Evolutionary conservation across 2,329 filamentous ascomycete genomes (phyloP), one percentile per base, ranked within the genome.

Genomic region (Lecanicillium sp.): DNA sequence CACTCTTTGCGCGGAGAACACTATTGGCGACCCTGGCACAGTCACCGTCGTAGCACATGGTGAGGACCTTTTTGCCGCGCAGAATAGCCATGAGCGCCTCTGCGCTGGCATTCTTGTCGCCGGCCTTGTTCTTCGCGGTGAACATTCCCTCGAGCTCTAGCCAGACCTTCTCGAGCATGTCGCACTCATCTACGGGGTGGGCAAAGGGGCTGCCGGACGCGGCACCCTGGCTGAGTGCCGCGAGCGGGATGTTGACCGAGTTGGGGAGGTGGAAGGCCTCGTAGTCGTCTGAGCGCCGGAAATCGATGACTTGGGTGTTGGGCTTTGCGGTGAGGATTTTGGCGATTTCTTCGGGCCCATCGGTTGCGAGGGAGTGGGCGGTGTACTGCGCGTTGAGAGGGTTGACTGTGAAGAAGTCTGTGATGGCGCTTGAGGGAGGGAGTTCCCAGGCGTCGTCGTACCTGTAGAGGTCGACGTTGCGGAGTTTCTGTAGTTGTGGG

Each of bases 361-460:
- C 34, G 28, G 36, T 31, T 3, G 48, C 48, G 4, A 53, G 41
- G 5, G 50, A 51, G 5, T 52, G 41, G 9, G 54, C 41, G 30
- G 46, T 53, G 31, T 52, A 48, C 3, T 48, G 47, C 9, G 49
- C 48, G 4, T 45, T 44, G 3, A 52, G 33, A 3, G 51, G 50
- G 29, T 54, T 45, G 4, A 56, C 44, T 3, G 44, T 44, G 35
- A 51, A 54, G 30, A 33, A 33, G 14, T 15, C 30, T 11, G 15
- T 33, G 11, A 33, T 33, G 30, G 30, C 30, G 9, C 18, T 33
- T 15, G 18, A 15, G 14, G 30, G 13, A 5, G 14, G 15, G 33
- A 35, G 59, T 49, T 75, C 71, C 72, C 73, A 76, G 25, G 62
- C 61, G 46, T 73, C 68, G 39, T 76, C 71, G 43, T 76, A 76